Base-by-base conservation (phyloP, 495 filamentous ascomycete species). In the Xylaria telfairii region DNA sequence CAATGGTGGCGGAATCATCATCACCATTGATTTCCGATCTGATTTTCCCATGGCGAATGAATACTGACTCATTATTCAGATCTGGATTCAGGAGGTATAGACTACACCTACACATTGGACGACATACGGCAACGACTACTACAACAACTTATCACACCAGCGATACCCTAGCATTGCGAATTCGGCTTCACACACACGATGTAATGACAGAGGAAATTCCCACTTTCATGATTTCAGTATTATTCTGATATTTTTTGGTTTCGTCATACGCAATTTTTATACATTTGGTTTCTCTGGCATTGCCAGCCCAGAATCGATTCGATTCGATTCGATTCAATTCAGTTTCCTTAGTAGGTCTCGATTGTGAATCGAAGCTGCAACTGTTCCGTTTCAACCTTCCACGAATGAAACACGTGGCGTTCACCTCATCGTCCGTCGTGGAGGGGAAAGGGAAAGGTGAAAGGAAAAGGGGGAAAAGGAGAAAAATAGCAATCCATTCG, bases 31-130 rank as follows among this genome's bases (percentile, higher is more conserved):
- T 19, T 26, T 26, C 9, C 19, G 19, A 13, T n/a, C 24, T 9
- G 1, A 26, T 37, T 8, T 21, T 17, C 19, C 26, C 51, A 26
- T 21, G 9, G 1, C 12, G 1, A 13, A 44, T 5, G 9, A 28
- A 69, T 42, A 67, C 76, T 72, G 66, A 68, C 62, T 56, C 3
- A 59, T 13, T 46, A 30, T 24, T 26, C 68, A 92, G 90, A 86
- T 92, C 62, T 92, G 90, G 90, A 85, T 92, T 62, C 87, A 91
- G 78, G 89, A 91, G 77, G 63, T 83, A 75, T 85, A 82, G 75
- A 76, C 72, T 32, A 59, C 70, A 67, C 53, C 65, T 65, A 73
- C 71, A 57, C 74, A 70, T 71, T 72, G 69, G 68, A 68, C 63
- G 71, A 44, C 74, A 26, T n/a, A 60, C 53, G 30, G 34, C 51